Evolutionary conservation across 2,329 filamentous ascomycete genomes (phyloP), one percentile per base, ranked within the genome.

Genomic region (Cordyceps fumosorosea): DNA sequence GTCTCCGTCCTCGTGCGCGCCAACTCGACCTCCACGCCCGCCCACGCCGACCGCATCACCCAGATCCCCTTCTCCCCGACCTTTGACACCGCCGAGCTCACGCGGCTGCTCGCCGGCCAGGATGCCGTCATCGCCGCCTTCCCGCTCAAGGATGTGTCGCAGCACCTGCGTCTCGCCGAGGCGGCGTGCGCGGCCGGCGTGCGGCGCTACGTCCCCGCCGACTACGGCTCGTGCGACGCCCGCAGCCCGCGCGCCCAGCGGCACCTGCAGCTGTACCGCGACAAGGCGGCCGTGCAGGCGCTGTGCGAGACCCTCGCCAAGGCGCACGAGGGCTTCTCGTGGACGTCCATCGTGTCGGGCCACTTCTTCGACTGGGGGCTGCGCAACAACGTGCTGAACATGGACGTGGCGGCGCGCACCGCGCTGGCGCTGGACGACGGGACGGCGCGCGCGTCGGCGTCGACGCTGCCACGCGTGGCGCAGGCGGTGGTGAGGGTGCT

Each of bases 141-240:
- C 44, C 72, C 71, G 1, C 66, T 75, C 40, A 65, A 76, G n/a
- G 75, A 82, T 10, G 75, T 86, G 47, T 75, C 76, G 34, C 69
- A 72, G 60, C 74, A 75, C 56, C 64, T 76, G 6, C 72, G 81
- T 8, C 75, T 88, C 60, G 80, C 84, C 51, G 80, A 87, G 56
- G 86, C 85, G 0, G 80, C 84, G 26, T 77, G 82, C 47, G 76
- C 77, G 6, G 85, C 84, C 5, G 84, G 85, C 24, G 84, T 89
- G 2, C 78, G 83, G 65, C 79, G 84, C 29, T 86, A 86, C 73
- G 76, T 89, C 47, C 84, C 85, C 2, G 81, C 82, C 16, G 85
- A 89, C 66, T 89, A 81, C 63, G 77, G 76, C 40, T 69, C 71
- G 65, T 75, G 73, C 56, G 74, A 76, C 63, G 72, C 74, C 1